Evolutionary conservation across 1,284 basidiomycete species (phyloP).

Genomic region (Pascua guehoae): DNA sequence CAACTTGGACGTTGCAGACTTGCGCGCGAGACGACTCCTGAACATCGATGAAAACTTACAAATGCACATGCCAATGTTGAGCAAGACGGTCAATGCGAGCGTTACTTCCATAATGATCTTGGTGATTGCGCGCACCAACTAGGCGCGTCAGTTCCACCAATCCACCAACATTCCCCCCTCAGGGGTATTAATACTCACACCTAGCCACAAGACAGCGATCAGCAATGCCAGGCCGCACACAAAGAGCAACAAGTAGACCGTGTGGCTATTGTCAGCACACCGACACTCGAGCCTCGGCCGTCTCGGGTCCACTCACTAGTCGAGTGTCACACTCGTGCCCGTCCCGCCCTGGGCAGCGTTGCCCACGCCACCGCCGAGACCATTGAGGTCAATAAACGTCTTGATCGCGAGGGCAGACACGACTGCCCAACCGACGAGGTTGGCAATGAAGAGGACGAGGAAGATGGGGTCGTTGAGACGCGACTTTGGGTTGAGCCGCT

Average conservation of each 20-base stretch:
- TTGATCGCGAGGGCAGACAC: slow-evolving; percentile 64
- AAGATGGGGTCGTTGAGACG: slow-evolving; percentile 68
- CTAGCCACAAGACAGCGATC: slow-evolving; percentile 48
- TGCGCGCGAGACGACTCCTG: no score
- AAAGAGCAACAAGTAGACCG: slow-evolving; percentile 66
- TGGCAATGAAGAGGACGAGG: slow-evolving; percentile 64
- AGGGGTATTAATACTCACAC: slow-evolving; percentile 20
- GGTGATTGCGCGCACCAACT: slow-evolving; percentile 69
- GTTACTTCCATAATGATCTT: slow-evolving; percentile 75
- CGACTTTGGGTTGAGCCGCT: slow-evolving; percentile 65
- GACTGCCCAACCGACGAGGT: slow-evolving; percentile 65
- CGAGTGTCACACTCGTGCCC: slow-evolving; percentile 32
- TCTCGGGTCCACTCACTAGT: slow-evolving; percentile 25
- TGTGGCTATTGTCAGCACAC: slow-evolving; percentile 40
- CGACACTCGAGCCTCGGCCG: neutral
- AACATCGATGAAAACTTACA: slow-evolving; percentile 28
- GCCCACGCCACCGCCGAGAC: slow-evolving; percentile 52
- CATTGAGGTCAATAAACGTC: slow-evolving; percentile 62
- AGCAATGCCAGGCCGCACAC: slow-evolving; percentile 62
- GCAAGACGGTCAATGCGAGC: slow-evolving; percentile 62
- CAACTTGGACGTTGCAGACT: no score
- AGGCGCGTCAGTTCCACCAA: neutral
- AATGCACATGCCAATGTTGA: slow-evolving; percentile 61
- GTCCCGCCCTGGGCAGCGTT: slow-evolving; percentile 22
- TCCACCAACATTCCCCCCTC: neutral